Evolutionary conservation across 2,329 filamentous ascomycete genomes (phyloP).

Genomic region (Tolypocladium pustulatum): DNA sequence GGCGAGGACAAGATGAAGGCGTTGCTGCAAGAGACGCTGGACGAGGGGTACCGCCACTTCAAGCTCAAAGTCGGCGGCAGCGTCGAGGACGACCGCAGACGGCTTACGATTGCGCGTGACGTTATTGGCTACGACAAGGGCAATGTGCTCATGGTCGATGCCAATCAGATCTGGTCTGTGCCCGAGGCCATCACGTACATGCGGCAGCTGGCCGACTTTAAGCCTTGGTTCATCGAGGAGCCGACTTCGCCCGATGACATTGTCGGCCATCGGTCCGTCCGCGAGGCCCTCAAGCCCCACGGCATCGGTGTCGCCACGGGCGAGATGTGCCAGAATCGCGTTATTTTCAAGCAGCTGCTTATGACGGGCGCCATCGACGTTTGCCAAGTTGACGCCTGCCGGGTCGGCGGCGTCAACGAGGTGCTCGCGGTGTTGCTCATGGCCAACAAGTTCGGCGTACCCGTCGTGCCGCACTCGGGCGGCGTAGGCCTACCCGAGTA

Average conservation of each 20-base stretch:
- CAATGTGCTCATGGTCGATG: slow-evolving; percentile 85
- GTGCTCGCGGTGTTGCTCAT: slow-evolving; percentile 83
- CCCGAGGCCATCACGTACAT: slow-evolving; percentile 84
- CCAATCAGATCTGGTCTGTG: slow-evolving; percentile 88
- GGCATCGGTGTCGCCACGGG: slow-evolving; percentile 81
- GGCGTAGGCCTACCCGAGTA: slow-evolving; percentile 89
- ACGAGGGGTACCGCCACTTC: slow-evolving; percentile 72
- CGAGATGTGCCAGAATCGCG: slow-evolving; percentile 92
- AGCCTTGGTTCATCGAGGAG: slow-evolving; percentile 92
- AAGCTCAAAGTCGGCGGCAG: slow-evolving; percentile 81
- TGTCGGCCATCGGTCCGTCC: slow-evolving; percentile 75
- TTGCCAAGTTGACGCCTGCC: slow-evolving; percentile 83
- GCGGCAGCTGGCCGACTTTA: slow-evolving; percentile 70
- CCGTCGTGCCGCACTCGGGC: slow-evolving; percentile 80
- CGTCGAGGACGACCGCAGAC: slow-evolving; percentile 59
- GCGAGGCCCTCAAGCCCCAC: slow-evolving; percentile 64
- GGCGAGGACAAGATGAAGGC: slow-evolving; percentile 76
- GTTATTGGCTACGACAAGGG: slow-evolving; percentile 75
- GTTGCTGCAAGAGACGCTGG: slow-evolving; percentile 63
- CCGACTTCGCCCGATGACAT: slow-evolving; percentile 85
- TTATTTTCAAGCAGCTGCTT: slow-evolving; percentile 88
- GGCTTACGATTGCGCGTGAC: slow-evolving; percentile 64
- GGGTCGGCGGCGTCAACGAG: slow-evolving; percentile 84
- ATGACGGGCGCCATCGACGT: slow-evolving; percentile 73
- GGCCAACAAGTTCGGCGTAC: slow-evolving; percentile 67